These are phyloP conservation scores for Fusarium chaquense DNA, from an alignment of 2,329 filamentous ascomycete species.

Conservation along the genomic window DNA sequence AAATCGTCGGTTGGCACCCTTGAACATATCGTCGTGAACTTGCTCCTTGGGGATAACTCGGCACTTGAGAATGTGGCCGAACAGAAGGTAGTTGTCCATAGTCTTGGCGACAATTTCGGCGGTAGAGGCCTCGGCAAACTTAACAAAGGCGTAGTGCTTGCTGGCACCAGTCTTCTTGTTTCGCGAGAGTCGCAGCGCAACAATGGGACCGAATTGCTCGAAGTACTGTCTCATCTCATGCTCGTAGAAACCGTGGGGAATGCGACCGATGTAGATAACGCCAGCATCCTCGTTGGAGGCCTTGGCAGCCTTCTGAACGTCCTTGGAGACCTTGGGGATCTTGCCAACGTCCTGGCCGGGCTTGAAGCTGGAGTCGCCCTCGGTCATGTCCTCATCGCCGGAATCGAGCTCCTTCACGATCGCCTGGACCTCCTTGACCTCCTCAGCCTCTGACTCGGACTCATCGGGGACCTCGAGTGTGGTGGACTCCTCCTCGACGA, in stretches of 20 bases:
- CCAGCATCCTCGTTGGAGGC: constrained; percentile 70
- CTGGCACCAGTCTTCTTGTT: constrained; percentile 92
- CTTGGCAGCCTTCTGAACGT: constrained; percentile 58
- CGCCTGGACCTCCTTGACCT: constrained; percentile 57
- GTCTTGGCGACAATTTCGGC: constrained; percentile 93
- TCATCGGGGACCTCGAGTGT: constrained; percentile 51
- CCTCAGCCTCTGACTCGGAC: constrained; percentile 55
- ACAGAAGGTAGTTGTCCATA: constrained; percentile 98
- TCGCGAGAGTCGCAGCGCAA: constrained; percentile 82
- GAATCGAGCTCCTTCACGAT: constrained; percentile 61
- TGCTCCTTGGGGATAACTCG: constrained; percentile 81
- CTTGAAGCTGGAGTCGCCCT: constrained; percentile 56
- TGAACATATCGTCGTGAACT: constrained; percentile 85
- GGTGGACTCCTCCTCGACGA: constrained; percentile 47
- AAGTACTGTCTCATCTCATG: constrained; percentile 95
- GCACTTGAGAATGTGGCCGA: constrained; percentile 93
- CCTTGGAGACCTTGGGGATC: constrained; percentile 62
- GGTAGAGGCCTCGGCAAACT: constrained; percentile 82
- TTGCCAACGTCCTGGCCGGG: constrained; percentile 64
- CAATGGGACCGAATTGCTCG: constrained; percentile 88
- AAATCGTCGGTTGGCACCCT: constrained; percentile 90
- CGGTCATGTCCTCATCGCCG: constrained; percentile 57
- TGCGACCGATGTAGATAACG: constrained; percentile 89
- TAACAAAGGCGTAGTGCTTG: constrained; percentile 95
- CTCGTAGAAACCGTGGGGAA: constrained; percentile 96